Conservation (phyloP, 306 rosid genomes). For the Cicer yamashitae region DNA sequence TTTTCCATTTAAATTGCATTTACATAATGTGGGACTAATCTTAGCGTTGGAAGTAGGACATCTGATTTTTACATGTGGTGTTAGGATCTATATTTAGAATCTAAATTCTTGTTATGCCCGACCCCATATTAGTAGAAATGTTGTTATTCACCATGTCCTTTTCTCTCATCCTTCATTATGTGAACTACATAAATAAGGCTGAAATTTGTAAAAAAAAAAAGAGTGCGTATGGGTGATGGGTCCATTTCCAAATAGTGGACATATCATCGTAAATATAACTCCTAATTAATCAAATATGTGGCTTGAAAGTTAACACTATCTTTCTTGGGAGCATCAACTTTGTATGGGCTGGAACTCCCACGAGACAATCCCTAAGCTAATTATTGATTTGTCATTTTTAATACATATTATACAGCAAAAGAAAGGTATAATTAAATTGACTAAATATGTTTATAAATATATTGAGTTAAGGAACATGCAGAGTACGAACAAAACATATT, state of each 20-base stretch:
- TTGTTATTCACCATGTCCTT: constrained; percentile 22
- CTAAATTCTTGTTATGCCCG: no score
- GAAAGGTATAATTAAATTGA: constrained; percentile 5
- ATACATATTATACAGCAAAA: not conserved
- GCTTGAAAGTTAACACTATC: constrained; percentile 57
- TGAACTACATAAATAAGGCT: constrained; percentile 38
- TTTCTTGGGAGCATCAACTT: constrained; percentile 67
- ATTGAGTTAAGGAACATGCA: constrained; percentile 39
- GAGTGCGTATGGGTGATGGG: constrained; percentile 44
- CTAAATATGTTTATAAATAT: constrained; percentile 6
- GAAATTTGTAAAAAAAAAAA: constrained; percentile 16
- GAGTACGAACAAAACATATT: constrained; percentile 42
- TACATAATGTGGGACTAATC: no score
- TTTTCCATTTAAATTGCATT: no score
- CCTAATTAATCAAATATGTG: constrained; percentile 49
- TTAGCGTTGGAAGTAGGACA: no score
- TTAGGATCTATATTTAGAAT: no score
- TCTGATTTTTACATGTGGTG: no score
- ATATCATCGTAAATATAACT: constrained; percentile 28
- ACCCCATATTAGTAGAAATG: not conserved
- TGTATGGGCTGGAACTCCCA: constrained; percentile 49
- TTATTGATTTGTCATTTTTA: constrained; percentile 30
- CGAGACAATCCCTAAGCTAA: constrained; percentile 42
- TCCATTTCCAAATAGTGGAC: constrained; percentile 44
- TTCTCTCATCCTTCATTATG: constrained; percentile 30